Base-by-base conservation (phyloP, 2,329 filamentous ascomycete species). In the Fusarium sublunatum region DNA sequence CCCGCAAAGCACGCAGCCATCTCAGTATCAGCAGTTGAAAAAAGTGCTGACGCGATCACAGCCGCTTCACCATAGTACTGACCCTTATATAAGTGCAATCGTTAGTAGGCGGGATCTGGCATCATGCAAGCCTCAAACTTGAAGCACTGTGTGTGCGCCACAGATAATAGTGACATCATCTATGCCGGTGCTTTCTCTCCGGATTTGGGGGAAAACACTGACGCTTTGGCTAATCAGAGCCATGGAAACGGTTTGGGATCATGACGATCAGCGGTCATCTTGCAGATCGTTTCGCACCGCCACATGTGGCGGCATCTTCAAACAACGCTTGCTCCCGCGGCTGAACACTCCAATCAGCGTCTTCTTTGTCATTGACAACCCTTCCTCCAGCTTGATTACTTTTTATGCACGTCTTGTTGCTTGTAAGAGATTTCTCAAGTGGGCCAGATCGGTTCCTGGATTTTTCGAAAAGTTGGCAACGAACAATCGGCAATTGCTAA, bases 161-260 rank as follows among this genome's bases (percentile, higher is more conserved):
- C 62, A 70, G 9, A 24, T 22, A 8, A 35, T 24, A 9, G 25
- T 70, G 68, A 69, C 61, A 69, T 70, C 68, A 70, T 70, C 28
- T 29, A 32, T 15, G 28, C 45, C 58, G 65, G 68, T 26, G 51
- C 7, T 25, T 50, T 51, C 53, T 48, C 65, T 69, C 68, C 68
- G 67, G 53, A 11, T 5, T 25, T 39, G 31, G 49, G 13, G 29
- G 36, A 49, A 26, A 56, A 35, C 32, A 50, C 49, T 42, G 36
- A 10, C 29, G 2, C 28, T 19, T 43, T 44, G 39, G 40, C 61
- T 45, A 64, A 65, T 64, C 61, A 64, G 31, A 32, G 24, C 24
- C 58, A 19, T 39, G 19, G 12, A 34, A 46, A n/a, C 22, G 41
- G 26, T 13, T 50, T 25, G 25, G 19, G 47, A 45, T 54, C 48